These are phyloP conservation scores for Tricholoma sp. DNA, from an alignment of 768 basidiomycete species.

Conservation along the genomic window DNA sequence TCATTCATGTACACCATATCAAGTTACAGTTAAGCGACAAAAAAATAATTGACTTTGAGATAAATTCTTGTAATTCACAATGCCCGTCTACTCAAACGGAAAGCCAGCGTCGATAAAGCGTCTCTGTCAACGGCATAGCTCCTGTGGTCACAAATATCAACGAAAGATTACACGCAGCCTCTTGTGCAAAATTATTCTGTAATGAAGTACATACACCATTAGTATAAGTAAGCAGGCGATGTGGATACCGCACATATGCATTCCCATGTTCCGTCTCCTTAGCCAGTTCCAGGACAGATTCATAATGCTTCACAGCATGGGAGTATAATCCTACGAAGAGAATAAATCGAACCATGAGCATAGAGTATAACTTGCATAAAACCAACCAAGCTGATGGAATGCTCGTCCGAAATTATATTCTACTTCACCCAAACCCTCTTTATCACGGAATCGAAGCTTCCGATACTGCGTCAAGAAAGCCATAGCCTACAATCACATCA, in stretches of 20 bases:
- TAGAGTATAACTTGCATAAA: too few species aligned
- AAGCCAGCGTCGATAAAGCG: conserved; percentile 76
- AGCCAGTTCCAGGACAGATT: conserved; percentile 62
- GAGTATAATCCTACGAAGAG: conserved; percentile 60
- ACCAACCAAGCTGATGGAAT: conserved; percentile 85
- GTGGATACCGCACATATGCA: conserved; percentile 16
- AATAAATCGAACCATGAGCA: background rate
- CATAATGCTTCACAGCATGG: conserved; percentile 82
- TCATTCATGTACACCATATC: too few species aligned
- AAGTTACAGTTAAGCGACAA: too few species aligned
- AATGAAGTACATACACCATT: background rate
- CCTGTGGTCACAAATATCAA: conserved; percentile 79
- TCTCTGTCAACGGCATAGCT: conserved; percentile 62
- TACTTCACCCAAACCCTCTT: conserved; percentile 59
- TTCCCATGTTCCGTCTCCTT: conserved; percentile 24
- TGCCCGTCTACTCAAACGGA: conserved; percentile 43
- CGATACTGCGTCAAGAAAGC: conserved; percentile 84
- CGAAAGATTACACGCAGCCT: conserved; percentile 74
- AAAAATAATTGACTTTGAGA: background rate
- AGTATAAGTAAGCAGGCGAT: background rate
- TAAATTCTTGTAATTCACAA: background rate
- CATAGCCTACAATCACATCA: conserved; percentile 50
- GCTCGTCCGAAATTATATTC: conserved; percentile 91
- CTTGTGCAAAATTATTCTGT: too few species aligned
- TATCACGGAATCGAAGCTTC: conserved; percentile 42